Conservation (phyloP, 257 asterid species). For the Capsicum rhomboideum region DNA sequence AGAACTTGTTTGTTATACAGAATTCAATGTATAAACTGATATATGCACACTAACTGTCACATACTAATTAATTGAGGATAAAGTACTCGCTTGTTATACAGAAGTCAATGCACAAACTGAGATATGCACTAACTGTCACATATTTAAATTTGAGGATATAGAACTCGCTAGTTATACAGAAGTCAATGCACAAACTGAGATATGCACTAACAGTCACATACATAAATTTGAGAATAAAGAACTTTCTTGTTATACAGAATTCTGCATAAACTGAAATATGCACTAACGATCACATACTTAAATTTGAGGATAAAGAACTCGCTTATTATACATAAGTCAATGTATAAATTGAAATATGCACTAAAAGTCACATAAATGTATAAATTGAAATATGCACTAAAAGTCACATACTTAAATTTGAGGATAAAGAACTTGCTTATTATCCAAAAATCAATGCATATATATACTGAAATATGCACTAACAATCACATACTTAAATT, state of each 20-base stretch:
- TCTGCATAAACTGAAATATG: too few species aligned
- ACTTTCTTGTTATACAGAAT: too few species aligned
- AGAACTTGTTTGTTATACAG: background rate
- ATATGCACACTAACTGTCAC: background rate
- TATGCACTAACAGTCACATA: too few species aligned
- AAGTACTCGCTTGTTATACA: too few species aligned
- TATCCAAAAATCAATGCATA: too few species aligned
- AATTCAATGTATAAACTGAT: background rate
- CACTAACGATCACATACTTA: background rate
- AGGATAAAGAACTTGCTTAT: too few species aligned
- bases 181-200: too few species aligned
- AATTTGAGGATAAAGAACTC: background rate
- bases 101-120: too few species aligned
- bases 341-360: background rate
- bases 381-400: background rate
- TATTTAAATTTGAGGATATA: background rate
- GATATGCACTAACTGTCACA: background rate
- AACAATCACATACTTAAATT: background rate
- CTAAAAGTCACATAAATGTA: too few species aligned
- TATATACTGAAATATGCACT: background rate
- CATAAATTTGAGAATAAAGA: too few species aligned
- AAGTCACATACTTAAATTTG: background rate
- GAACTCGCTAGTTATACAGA: too few species aligned
- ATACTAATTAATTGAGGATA: background rate
- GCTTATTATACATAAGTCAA: background rate